Evolutionary conservation across 2,329 filamentous ascomycete genomes (phyloP).

Genomic region (Pseudocercospora fuligena): DNA sequence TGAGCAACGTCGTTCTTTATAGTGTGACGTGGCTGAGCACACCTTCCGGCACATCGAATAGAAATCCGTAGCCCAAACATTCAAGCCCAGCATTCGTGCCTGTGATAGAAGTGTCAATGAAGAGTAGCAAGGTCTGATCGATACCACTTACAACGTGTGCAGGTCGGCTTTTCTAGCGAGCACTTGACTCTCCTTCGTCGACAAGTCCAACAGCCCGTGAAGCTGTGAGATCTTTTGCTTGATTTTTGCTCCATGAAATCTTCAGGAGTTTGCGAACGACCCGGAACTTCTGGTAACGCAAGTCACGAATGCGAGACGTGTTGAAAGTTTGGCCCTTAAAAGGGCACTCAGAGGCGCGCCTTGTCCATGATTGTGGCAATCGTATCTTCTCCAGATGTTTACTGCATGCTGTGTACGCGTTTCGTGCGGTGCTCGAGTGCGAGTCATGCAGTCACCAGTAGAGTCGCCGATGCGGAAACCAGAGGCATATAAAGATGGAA

Average conservation of each 20-base stretch:
- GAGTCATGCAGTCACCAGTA: too few relatives aligned
- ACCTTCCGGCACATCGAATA: slow-evolving; percentile 7
- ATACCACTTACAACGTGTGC: not conserved
- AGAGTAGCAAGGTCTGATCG: not conserved
- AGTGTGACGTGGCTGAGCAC: not conserved
- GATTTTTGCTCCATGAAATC: not conserved
- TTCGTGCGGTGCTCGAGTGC: too few relatives aligned
- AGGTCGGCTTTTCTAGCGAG: not conserved
- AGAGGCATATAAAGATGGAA: too few relatives aligned
- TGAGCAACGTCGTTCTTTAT: too few relatives aligned
- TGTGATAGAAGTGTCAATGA: not conserved
- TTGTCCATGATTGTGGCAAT: too few relatives aligned
- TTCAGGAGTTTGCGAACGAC: not conserved
- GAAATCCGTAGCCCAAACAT: slow-evolving; percentile 7
- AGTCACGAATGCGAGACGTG: too few relatives aligned
- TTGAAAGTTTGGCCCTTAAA: too few relatives aligned
- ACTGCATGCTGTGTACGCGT: too few relatives aligned
- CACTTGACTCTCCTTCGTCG: not conserved
- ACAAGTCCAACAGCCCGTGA: slow-evolving; percentile 1
- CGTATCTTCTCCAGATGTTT: too few relatives aligned
- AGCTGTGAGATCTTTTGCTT: slow-evolving; percentile 1
- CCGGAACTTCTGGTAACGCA: too few relatives aligned
- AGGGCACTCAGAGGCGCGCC: too few relatives aligned
- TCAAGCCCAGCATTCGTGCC: not conserved
- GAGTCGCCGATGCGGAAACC: too few relatives aligned